Conservation (phyloP, 129 eudicot species). For the Arctium minus region DNA sequence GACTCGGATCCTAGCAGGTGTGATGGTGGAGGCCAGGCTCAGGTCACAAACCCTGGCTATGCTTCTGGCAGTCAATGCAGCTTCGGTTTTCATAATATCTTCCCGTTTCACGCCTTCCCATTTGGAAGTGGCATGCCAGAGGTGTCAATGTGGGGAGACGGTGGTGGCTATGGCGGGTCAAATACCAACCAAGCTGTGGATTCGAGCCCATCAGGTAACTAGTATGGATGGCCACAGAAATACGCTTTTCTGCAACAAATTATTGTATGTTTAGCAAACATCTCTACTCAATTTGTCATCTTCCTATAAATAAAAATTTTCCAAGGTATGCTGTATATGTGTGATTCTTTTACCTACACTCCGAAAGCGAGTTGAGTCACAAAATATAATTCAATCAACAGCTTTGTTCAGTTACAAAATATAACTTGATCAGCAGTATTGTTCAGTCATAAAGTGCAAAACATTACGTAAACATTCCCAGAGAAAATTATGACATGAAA, state of each 20-base stretch:
- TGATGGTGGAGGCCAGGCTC: neutral
- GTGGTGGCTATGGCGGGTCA: conserved; percentile 14
- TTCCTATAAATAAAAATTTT: conserved; percentile 1
- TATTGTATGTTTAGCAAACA: neutral
- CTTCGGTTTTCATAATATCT: conserved; percentile 1
- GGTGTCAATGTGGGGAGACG: conserved; percentile 8
- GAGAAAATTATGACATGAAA: neutral
- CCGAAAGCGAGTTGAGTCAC: neutral
- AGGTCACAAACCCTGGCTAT: neutral
- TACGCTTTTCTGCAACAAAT: neutral
- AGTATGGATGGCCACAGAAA: neutral
- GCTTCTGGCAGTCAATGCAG: neutral
- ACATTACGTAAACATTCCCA: neutral
- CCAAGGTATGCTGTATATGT: neutral
- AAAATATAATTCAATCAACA: neutral
- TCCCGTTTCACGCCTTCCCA: conserved; percentile 10
- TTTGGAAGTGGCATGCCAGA: conserved; percentile 2
- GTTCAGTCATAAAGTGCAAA: neutral
- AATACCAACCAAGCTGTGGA: conserved; percentile 1
- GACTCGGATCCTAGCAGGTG: neutral
- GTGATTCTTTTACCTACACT: neutral
- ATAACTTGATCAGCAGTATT: neutral
- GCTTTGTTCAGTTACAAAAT: neutral
- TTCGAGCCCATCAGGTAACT: conserved; percentile 10
- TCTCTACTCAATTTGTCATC: neutral